These are phyloP conservation scores for Annulohypoxylon stygium DNA, from an alignment of 495 filamentous ascomycete species.

Conservation along the genomic window DNA sequence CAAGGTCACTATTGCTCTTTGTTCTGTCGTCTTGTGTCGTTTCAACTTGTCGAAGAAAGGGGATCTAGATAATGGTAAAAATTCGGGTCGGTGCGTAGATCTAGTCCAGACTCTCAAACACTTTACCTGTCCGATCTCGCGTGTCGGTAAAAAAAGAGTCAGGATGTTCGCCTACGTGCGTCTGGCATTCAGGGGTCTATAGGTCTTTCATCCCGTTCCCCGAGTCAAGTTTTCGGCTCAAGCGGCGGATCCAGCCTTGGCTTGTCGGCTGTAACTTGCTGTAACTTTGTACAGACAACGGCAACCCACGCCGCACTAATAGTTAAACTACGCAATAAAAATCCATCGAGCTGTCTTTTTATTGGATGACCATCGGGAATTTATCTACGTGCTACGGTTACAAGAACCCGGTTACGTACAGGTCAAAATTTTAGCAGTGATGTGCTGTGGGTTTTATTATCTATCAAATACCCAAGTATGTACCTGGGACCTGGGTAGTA, in stretches of 20 bases:
- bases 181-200: slow-evolving; percentile 39
- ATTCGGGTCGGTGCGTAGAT: slow-evolving; percentile 29
- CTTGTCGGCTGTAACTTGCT: slow-evolving; percentile 44
- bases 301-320: slow-evolving; percentile 29
- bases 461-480: background rate
- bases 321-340: slow-evolving; percentile 2
- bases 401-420: slow-evolving; percentile 38
- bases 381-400: slow-evolving; percentile 43
- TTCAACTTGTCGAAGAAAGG: background rate
- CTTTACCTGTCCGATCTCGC: slow-evolving; percentile 23
- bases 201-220: slow-evolving; percentile 44
- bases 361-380: slow-evolving; percentile 41
- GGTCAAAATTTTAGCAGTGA: slow-evolving; percentile 8
- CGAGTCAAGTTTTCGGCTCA: slow-evolving; percentile 48
- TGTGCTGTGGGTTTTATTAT: slow-evolving; percentile 7
- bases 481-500: background rate
- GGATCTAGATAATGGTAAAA: slow-evolving; percentile 29
- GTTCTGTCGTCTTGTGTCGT: background rate
- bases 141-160: slow-evolving; percentile 44
- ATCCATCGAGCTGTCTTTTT: slow-evolving; percentile 10
- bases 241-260: slow-evolving; percentile 36
- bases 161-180: slow-evolving; percentile 39
- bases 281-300: slow-evolving; percentile 28
- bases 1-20: background rate
- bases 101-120: slow-evolving; percentile 17